Evolutionary conservation across 768 basidiomycete genomes (phyloP).

Genomic region (Hortiboletus campestris): DNA sequence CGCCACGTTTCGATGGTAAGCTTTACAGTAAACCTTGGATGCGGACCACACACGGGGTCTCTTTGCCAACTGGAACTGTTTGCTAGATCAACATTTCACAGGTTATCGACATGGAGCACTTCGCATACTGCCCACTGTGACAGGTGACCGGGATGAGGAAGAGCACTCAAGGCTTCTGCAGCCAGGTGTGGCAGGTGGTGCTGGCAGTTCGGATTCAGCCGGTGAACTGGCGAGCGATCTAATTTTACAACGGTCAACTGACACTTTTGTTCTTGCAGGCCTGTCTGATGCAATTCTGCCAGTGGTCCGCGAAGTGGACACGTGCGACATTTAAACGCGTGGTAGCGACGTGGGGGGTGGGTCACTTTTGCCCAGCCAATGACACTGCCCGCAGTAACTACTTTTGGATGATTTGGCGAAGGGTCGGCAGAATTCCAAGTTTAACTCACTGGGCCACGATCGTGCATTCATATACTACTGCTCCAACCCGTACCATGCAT

Average conservation of each 20-base stretch:
- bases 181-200: too few relatives aligned
- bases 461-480: conserved; percentile 23
- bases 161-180: too few relatives aligned
- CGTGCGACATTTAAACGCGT: neutral
- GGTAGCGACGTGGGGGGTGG: neutral
- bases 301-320: neutral
- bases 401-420: conserved; percentile 9
- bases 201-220: neutral
- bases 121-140: too few relatives aligned
- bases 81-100: neutral
- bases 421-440: conserved; percentile 6
- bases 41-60: too few relatives aligned
- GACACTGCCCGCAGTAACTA: neutral
- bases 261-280: neutral
- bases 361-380: neutral
- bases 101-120: too few relatives aligned
- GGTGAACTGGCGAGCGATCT: neutral
- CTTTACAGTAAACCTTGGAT: too few relatives aligned
- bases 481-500: neutral
- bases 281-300: conserved; percentile 3
- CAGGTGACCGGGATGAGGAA: too few relatives aligned
- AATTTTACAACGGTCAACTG: neutral
- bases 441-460: conserved; percentile 13
- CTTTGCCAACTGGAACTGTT: too few relatives aligned
- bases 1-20: too few relatives aligned